Conservation (phyloP, 345 rosid species). For the Psidium guajava region DNA sequence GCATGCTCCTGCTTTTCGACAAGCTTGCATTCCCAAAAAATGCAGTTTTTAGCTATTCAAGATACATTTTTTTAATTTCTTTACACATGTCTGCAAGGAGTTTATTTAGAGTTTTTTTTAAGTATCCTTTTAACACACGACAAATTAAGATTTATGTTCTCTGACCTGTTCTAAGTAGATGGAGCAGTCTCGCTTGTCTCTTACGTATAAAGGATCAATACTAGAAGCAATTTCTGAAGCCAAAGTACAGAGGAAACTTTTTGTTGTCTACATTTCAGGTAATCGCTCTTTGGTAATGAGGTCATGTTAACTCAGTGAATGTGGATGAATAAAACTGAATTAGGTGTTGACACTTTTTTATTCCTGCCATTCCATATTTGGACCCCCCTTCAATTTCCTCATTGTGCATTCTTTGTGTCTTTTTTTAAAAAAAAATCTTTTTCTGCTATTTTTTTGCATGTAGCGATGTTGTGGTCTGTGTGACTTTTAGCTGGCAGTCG, state of each 20-base stretch:
- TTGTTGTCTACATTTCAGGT: slow-evolving; percentile 84
- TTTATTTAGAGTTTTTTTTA: neutral
- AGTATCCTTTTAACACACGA: neutral
- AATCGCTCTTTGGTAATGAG: neutral
- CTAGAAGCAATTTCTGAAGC: slow-evolving; percentile 68
- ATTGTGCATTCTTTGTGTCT: neutral
- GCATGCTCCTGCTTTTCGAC: neutral
- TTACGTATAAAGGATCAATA: slow-evolving; percentile 57
- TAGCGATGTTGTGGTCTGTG: neutral
- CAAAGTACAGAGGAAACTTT: slow-evolving; percentile 61
- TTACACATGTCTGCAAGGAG: neutral
- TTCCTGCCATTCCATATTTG: neutral
- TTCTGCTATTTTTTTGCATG: neutral
- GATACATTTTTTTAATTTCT: neutral
- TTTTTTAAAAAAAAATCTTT: neutral
- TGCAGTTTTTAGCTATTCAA: neutral
- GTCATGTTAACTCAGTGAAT: neutral
- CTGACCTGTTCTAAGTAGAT: slow-evolving; percentile 18
- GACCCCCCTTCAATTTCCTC: neutral
- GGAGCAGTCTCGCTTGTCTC: slow-evolving; percentile 47
- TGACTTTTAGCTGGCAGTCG: neutral
- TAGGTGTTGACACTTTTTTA: neutral
- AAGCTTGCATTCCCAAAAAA: neutral
- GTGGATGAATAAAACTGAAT: neutral
- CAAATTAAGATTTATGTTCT: neutral